Evolutionary conservation across 129 eudicot genomes (phyloP), one percentile per base, ranked within the genome.

Genomic region (Rutidosis leptorrhynchoides): DNA sequence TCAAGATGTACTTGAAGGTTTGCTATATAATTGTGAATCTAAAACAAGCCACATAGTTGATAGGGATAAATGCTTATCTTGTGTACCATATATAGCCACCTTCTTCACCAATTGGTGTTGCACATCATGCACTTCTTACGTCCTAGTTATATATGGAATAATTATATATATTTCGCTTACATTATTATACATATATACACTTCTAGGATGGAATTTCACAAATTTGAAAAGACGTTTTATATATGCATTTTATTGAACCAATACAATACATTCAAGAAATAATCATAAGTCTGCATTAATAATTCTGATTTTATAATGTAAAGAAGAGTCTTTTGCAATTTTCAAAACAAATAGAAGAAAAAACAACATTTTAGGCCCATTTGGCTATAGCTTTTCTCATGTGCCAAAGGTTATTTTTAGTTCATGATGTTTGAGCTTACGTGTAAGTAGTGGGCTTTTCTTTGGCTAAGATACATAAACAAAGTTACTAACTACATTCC

Each of bases 81-180:
- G 20, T 19, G 3, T 49, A 49, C 11, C 56, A 20, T 48, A n/a
- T 49, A 19, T 17, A 1, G 56, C 56, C 56, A 49, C 56, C 23
- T 49, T 49, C 23, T 19, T 19, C 25, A 17, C 23, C 56, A 19
- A 49, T 49, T 6, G 7, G 12, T 5, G 23, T 49, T 49, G 56
- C 24, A 49, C 56, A 49, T 49, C 56, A 49, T 49, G 56, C 6
- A 49, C 10, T 49, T 49, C 56, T 49, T 19, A 49, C 56, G 56
- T 49, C 43, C 56, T 19, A 49, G 10, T 8, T 49, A 19, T 49
- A 17, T 30, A 46, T 15, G 19, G 4, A 15, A 6, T 14, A 14
- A 46, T n/a, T n/a, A n/a, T n/a, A n/a, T n/a, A n/a, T 46, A 46
- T 14, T 46, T 46, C 1, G 4, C 53, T 3, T 6, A 46, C 20